These are phyloP conservation scores for Posidonia oceanica DNA, from an alignment of 116 monocot species.

Conservation along the genomic window DNA sequence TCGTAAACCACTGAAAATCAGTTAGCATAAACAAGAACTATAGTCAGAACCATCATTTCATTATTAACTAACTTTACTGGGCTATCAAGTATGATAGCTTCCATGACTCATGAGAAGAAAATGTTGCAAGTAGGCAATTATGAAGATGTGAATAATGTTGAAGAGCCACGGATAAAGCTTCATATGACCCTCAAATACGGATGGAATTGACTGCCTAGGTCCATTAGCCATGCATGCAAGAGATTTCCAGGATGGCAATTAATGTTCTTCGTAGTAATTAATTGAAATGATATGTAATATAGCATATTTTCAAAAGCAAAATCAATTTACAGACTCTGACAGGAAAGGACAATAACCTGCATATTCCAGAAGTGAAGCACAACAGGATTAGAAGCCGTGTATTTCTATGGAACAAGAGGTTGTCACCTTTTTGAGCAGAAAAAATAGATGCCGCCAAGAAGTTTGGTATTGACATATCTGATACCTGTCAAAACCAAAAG, in stretches of 20 bases:
- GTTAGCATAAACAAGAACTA: neutral
- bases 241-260: too few species aligned
- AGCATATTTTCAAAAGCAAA: too few species aligned
- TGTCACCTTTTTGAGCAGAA: slow-evolving; percentile 80
- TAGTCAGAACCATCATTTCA: neutral
- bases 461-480: slow-evolving; percentile 86
- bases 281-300: too few species aligned
- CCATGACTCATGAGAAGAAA: neutral
- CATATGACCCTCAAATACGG: neutral
- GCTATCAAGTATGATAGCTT: neutral
- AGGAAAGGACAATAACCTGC: slow-evolving; percentile 42
- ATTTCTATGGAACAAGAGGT: slow-evolving; percentile 48
- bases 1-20: slow-evolving; percentile 72
- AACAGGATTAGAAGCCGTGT: slow-evolving; percentile 53
- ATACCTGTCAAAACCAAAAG: slow-evolving; percentile 36
- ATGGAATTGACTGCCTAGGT: too few species aligned
- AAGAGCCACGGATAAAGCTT: neutral
- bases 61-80: neutral
- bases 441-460: slow-evolving; percentile 90
- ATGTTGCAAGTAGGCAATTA: neutral
- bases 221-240: too few species aligned
- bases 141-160: neutral
- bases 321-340: neutral
- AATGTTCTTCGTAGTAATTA: too few species aligned
- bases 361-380: slow-evolving; percentile 82